Conservation (phyloP, 2,329 filamentous ascomycete genomes). For the Exutisphaerella laricina region DNA sequence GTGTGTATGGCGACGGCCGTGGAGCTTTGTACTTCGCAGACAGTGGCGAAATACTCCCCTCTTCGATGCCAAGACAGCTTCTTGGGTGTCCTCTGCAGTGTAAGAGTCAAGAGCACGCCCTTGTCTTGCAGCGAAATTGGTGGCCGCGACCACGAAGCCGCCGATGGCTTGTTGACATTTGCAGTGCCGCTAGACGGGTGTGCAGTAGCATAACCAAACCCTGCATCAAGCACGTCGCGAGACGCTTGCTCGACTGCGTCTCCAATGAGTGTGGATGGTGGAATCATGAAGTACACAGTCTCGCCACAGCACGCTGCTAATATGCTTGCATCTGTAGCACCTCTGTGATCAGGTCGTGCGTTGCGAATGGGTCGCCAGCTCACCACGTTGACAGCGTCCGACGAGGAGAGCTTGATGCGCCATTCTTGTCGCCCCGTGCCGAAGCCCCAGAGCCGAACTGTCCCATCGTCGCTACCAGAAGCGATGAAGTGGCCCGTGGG, state of each 20-base stretch:
- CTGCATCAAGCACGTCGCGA: slow-evolving; percentile 71
- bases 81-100: slow-evolving; percentile 65
- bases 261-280: slow-evolving; percentile 26
- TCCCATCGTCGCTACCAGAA: slow-evolving; percentile 90
- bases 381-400: slow-evolving; percentile 76
- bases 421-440: slow-evolving; percentile 81
- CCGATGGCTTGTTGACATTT: slow-evolving; percentile 61
- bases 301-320: slow-evolving; percentile 81
- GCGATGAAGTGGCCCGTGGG: slow-evolving; percentile 81
- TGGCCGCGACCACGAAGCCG: slow-evolving; percentile 79
- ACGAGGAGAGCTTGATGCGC: slow-evolving; percentile 70
- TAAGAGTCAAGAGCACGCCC: slow-evolving; percentile 73
- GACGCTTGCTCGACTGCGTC: slow-evolving; percentile 60
- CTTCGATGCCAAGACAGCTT: slow-evolving; percentile 88
- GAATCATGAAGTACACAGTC: slow-evolving; percentile 77
- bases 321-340: slow-evolving; percentile 51
- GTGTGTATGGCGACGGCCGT: slow-evolving; percentile 91
- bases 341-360: neutral
- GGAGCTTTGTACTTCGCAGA: slow-evolving; percentile 60
- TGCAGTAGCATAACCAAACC: slow-evolving; percentile 87
- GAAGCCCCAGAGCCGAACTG: slow-evolving; percentile 84
- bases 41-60: slow-evolving; percentile 90
- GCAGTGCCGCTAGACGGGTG: slow-evolving; percentile 48
- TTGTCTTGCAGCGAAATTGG: slow-evolving; percentile 66
- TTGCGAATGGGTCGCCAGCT: slow-evolving; percentile 85